These are phyloP conservation scores for Nemania abortiva DNA, from an alignment of 2,329 filamentous ascomycete species.

Conservation along the genomic window DNA sequence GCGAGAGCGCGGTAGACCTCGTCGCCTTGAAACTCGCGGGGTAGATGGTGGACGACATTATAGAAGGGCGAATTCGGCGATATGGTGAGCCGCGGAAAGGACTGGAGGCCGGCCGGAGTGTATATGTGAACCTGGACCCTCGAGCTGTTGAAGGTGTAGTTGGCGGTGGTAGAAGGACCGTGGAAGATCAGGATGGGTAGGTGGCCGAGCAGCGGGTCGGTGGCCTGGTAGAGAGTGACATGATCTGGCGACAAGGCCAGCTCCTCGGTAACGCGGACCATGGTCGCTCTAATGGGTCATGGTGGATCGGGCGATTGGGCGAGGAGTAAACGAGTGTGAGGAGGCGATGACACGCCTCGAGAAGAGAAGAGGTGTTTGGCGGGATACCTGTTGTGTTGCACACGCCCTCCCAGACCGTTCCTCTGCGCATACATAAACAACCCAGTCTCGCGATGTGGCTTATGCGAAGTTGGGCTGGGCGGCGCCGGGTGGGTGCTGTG, in stretches of 20 bases:
- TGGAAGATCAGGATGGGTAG: conserved; percentile 91
- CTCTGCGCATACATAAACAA: conserved; percentile 40
- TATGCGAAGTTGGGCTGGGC: conserved; percentile 33
- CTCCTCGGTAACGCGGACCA: conserved; percentile 86
- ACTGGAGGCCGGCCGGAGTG: conserved; percentile 87
- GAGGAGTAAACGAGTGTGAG: conserved; percentile 38
- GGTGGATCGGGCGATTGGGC: conserved; percentile 44
- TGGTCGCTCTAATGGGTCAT: conserved; percentile 66
- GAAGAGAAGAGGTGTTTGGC: conserved; percentile 28
- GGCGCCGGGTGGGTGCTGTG: conserved; percentile 7
- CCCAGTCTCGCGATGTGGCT: conserved; percentile 39
- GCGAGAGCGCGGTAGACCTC: conserved; percentile 91
- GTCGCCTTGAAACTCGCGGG: conserved; percentile 94
- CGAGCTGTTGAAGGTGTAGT: conserved; percentile 87
- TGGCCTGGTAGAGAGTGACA: conserved; percentile 88
- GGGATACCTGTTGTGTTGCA: conserved; percentile 23
- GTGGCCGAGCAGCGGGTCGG: conserved; percentile 84
- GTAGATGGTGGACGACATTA: conserved; percentile 87
- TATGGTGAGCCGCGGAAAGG: conserved; percentile 90
- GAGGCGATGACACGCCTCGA: conserved; percentile 30
- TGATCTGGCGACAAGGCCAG: conserved; percentile 83
- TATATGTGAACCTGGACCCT: conserved; percentile 95
- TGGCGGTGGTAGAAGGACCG: conserved; percentile 88
- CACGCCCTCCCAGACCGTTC: conserved; percentile 29
- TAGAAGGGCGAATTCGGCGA: conserved; percentile 94